Evolutionary conservation across 371 early-diverging fungal species (phyloP).

Genomic region (Syncephalastrum monosporum): DNA sequence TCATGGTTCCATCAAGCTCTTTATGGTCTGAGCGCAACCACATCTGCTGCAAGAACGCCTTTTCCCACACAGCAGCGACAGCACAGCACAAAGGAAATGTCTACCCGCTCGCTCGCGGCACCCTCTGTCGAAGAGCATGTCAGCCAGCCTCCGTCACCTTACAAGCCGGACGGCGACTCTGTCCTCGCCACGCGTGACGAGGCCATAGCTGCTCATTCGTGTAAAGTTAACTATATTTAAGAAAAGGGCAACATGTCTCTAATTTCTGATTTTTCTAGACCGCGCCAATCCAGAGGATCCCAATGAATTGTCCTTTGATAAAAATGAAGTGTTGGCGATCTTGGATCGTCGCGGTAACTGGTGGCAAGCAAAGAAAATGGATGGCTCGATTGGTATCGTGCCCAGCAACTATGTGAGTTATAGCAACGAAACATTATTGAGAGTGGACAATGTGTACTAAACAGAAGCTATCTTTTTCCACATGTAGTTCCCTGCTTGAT

Average conservation of each 20-base stretch:
- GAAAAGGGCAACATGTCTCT: background rate
- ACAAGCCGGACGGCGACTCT: no score
- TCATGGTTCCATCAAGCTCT: slow-evolving; percentile 42
- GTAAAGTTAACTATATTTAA: no score
- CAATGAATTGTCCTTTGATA: slow-evolving; percentile 83
- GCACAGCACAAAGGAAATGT: no score
- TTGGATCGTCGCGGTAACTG: slow-evolving; percentile 90
- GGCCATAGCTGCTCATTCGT: slow-evolving; percentile 5
- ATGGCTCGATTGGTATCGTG: slow-evolving; percentile 87
- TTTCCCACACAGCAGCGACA: background rate
- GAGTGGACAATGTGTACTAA: no score
- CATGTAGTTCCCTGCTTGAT: no score
- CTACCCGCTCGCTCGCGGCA: no score
- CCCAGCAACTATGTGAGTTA: slow-evolving; percentile 83
- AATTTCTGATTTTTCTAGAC: slow-evolving; percentile 34
- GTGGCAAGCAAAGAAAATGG: slow-evolving; percentile 89
- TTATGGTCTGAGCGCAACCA: slow-evolving; percentile 6
- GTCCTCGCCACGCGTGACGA: background rate
- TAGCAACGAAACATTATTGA: background rate
- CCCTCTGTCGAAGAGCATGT: no score
- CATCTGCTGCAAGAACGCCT: background rate
- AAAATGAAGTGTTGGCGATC: slow-evolving; percentile 84
- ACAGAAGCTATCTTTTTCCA: no score
- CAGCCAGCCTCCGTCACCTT: no score
- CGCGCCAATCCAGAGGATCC: slow-evolving; percentile 87